A percentile compares a stretch with the other conserved stretches of the same genome.
These are phyloP conservation scores for Lichtheimia corymbifera DNA, from an alignment of 371 early-diverging fungal species.

Conservation along the genomic window DNA sequence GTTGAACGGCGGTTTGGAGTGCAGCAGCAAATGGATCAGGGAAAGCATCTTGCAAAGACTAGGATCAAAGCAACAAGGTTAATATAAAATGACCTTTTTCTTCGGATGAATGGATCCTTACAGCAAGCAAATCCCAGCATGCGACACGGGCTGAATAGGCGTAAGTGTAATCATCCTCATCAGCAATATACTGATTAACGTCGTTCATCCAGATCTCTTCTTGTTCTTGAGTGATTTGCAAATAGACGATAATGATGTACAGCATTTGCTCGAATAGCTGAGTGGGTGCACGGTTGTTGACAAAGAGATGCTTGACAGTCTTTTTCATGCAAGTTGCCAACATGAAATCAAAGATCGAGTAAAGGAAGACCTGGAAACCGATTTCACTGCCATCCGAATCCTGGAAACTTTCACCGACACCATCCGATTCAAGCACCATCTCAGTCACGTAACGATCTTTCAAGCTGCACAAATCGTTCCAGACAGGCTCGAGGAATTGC, in stretches of 20 bases:
- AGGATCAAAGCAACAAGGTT: background rate
- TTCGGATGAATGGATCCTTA: constrained; percentile 16
- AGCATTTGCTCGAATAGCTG: constrained; percentile 65
- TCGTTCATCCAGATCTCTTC: constrained; percentile 81
- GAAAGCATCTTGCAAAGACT: constrained; percentile 60
- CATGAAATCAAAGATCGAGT: constrained; percentile 72
- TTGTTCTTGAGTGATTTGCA: constrained; percentile 86
- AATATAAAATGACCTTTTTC: background rate
- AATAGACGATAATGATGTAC: constrained; percentile 64
- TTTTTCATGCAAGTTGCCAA: constrained; percentile 59
- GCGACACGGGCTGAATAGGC: constrained; percentile 84
- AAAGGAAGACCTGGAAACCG: constrained; percentile 72
- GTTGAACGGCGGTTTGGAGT: constrained; percentile 53
- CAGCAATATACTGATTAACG: constrained; percentile 85
- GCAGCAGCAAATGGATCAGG: constrained; percentile 59
- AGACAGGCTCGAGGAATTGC: constrained; percentile 62
- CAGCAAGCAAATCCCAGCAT: constrained; percentile 72
- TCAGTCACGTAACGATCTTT: constrained; percentile 58
- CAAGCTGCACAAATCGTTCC: constrained; percentile 63
- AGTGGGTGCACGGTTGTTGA: constrained; percentile 31
- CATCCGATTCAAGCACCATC: constrained; percentile 59
- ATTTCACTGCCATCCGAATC: constrained; percentile 81
- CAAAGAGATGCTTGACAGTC: constrained; percentile 41
- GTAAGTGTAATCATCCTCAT: constrained; percentile 86
- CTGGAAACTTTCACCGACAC: constrained; percentile 55